Percentiles rank a stretch among this genome's conserved stretches.
These are phyloP conservation scores for Mycena epipterygia DNA, from an alignment of 768 basidiomycete species.

Conservation along the genomic window DNA sequence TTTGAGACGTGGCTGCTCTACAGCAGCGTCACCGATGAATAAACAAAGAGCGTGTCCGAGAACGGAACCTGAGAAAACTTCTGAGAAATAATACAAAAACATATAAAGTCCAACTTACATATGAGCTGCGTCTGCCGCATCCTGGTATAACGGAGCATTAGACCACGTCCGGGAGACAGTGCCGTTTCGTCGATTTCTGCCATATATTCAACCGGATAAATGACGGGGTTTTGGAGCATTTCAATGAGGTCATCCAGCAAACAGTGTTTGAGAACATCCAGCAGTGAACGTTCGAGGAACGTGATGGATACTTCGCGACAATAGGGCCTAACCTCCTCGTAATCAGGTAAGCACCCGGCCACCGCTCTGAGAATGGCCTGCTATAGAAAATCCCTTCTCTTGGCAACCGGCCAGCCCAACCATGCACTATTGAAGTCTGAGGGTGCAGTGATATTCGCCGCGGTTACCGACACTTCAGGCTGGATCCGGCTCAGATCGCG, in stretches of 20 bases:
- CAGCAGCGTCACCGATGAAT: background rate
- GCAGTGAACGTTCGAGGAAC: background rate
- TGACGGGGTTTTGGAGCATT: background rate
- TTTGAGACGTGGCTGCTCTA: background rate
- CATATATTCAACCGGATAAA: conserved; percentile 1
- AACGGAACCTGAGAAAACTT: background rate
- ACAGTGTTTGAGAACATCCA: background rate
- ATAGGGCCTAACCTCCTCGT: background rate
- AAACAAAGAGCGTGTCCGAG: background rate
- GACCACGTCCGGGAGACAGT: background rate
- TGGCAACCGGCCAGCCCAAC: background rate
- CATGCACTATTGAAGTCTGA: background rate
- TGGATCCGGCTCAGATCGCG: conserved; percentile 1
- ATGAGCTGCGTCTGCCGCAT: conserved; percentile 3
- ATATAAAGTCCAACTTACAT: background rate
- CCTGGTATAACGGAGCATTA: conserved; percentile 2
- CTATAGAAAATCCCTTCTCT: background rate
- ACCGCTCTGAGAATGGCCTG: background rate
- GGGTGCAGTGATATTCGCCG: background rate
- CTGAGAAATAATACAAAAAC: background rate
- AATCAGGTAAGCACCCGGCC: background rate
- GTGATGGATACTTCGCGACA: conserved; percentile 3
- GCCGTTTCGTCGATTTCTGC: background rate
- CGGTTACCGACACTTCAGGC: background rate
- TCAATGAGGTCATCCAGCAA: background rate